Percentiles rank a stretch among this genome's conserved stretches.
These are phyloP conservation scores for Sonneratia caseolaris DNA, from an alignment of 345 rosid species.

Conservation along the genomic window DNA sequence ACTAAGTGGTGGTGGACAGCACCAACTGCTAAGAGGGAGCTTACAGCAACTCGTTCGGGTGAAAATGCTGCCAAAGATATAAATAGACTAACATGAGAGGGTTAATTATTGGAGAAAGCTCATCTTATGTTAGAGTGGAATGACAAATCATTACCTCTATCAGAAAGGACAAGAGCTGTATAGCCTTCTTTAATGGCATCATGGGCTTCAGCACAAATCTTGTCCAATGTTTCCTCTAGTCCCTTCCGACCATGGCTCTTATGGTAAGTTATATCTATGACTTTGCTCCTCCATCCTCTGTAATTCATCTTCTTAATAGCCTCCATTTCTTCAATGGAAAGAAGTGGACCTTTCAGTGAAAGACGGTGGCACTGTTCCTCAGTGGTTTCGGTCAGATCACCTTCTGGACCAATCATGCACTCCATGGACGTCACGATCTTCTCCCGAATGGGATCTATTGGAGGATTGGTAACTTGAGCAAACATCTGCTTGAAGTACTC, in stretches of 20 bases:
- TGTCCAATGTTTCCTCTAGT: constrained; percentile 74
- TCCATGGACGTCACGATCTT: constrained; percentile 87
- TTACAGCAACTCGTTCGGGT: constrained; percentile 72
- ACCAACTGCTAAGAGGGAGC: constrained; percentile 98
- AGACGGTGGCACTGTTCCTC: constrained; percentile 98
- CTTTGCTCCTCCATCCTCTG: constrained; percentile 84
- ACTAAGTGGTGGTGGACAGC: constrained; percentile 97
- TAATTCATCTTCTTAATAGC: constrained; percentile 81
- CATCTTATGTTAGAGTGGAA: neutral
- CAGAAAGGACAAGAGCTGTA: constrained; percentile 79
- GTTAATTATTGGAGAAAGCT: neutral
- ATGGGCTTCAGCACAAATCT: constrained; percentile 83
- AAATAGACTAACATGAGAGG: neutral
- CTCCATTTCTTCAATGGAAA: constrained; percentile 74
- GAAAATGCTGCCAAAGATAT: constrained; percentile 53
- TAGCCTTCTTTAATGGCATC: constrained; percentile 84
- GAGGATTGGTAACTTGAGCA: constrained; percentile 99
- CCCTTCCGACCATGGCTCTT: constrained; percentile 83
- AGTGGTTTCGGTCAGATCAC: constrained; percentile 94
- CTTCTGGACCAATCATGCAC: constrained; percentile 99
- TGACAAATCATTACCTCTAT: constrained; percentile 49
- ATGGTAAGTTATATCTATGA: constrained; percentile 82
- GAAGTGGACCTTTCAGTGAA: constrained; percentile 77
- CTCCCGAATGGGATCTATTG: constrained; percentile 41
- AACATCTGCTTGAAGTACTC: constrained; percentile 99